phyloP scores from a whole-genome alignment of 208 protist genomes.

The Wallacemonas sp. region DNA sequence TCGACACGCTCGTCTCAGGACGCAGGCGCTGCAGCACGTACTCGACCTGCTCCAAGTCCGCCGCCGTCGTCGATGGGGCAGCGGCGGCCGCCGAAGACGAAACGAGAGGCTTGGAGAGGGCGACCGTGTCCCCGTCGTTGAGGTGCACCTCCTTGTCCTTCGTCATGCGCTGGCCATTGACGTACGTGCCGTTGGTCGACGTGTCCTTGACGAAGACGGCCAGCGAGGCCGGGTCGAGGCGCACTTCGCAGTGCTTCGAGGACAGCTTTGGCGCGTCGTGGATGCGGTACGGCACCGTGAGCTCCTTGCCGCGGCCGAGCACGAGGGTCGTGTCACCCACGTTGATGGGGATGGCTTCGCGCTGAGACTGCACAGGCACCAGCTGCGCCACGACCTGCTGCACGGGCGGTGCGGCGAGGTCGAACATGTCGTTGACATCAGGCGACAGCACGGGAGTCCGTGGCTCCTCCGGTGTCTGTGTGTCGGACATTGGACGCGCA shows the following conservation, averaged over 20 bases:
- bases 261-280: conserved; percentile 51
- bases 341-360: conserved; percentile 42
- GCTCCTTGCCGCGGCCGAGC: conserved; percentile 71
- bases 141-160: conserved; percentile 45
- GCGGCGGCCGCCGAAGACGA: too few species aligned
- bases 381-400: conserved; percentile 73
- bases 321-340: conserved; percentile 41
- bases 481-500: neutral
- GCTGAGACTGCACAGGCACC: conserved; percentile 32
- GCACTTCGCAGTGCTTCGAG: conserved; percentile 68
- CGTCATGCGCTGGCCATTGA: conserved; percentile 62
- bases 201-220: conserved; percentile 55
- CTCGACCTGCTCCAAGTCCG: conserved; percentile 25
- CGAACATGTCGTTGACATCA: conserved; percentile 69
- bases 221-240: conserved; percentile 55
- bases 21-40: conserved; percentile 70
- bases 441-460: conserved; percentile 18
- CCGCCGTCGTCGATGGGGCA: conserved; percentile 13
- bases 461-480: conserved; percentile 9
- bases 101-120: conserved; percentile 31
- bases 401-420: conserved; percentile 67
- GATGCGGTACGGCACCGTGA: conserved; percentile 65
- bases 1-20: conserved; percentile 28
- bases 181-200: conserved; percentile 81
- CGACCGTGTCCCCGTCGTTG: conserved; percentile 54